These are phyloP conservation scores for Malus asiatica DNA, from an alignment of 306 rosid species.

Conservation along the genomic window DNA sequence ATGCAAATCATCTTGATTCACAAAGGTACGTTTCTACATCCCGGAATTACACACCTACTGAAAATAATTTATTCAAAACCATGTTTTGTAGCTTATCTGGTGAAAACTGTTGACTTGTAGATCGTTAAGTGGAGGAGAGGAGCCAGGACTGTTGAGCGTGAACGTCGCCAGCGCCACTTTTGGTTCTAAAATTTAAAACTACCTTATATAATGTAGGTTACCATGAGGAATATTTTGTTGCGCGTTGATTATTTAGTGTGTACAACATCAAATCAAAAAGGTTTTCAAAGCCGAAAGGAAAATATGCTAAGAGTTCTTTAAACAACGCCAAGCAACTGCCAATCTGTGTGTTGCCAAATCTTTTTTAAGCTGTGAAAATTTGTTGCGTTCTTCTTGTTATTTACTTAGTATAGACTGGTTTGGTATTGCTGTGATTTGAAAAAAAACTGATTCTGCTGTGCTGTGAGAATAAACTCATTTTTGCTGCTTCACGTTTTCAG, in stretches of 20 bases:
- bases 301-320: no score
- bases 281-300: no score
- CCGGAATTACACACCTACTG: background rate
- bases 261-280: no score
- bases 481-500: no score
- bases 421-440: no score
- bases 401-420: no score
- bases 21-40: constrained; percentile 29
- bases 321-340: background rate
- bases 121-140: constrained; percentile 23
- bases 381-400: background rate
- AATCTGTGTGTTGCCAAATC: background rate
- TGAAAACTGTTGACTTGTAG: constrained; percentile 13
- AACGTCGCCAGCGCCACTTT: constrained; percentile 6
- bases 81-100: constrained; percentile 6
- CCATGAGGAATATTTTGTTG: constrained; percentile 29
- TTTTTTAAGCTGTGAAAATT: no score
- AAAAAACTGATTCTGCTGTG: no score
- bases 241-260: background rate
- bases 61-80: background rate
- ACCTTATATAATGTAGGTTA: background rate
- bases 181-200: constrained; percentile 15
- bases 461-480: no score
- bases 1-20: constrained; percentile 35
- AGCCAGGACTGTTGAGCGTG: constrained; percentile 6